Conservation (phyloP, 2,329 filamentous ascomycete species). For the Penicillium corylophilum region DNA sequence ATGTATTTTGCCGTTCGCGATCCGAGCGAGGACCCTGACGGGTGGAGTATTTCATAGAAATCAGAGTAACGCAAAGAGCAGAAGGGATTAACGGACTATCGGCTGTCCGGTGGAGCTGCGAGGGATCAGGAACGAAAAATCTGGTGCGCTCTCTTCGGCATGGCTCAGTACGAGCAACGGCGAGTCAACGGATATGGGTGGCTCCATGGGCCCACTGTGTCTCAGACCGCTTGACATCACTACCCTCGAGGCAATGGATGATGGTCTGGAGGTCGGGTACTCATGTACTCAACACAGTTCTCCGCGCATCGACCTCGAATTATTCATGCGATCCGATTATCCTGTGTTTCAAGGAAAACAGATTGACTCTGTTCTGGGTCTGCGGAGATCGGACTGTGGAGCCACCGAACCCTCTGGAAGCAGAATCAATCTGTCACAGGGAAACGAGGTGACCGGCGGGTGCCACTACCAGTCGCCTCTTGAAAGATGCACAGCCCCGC, state of each 20-base stretch:
- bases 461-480: background rate
- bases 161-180: background rate
- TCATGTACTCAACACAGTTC: background rate
- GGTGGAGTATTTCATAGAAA: constrained; percentile 16
- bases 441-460: constrained; percentile 4
- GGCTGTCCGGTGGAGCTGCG: background rate
- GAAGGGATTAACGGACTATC: constrained; percentile 11
- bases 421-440: constrained; percentile 9
- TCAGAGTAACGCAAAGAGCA: constrained; percentile 4
- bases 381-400: background rate
- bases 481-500: background rate
- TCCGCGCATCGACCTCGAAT: background rate
- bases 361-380: background rate
- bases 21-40: constrained; percentile 6
- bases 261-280: background rate
- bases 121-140: background rate
- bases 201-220: constrained; percentile 11
- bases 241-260: background rate
- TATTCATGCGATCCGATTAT: background rate
- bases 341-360: background rate
- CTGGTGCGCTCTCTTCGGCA: background rate
- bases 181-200: background rate
- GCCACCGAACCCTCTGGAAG: constrained; percentile 1
- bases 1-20: background rate
- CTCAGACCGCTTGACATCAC: constrained; percentile 14